A percentile compares a stretch with the other conserved stretches of the same genome.
These are phyloP conservation scores for Begonia masoniana DNA, from an alignment of 306 rosid genomes.

Conservation along the genomic window DNA sequence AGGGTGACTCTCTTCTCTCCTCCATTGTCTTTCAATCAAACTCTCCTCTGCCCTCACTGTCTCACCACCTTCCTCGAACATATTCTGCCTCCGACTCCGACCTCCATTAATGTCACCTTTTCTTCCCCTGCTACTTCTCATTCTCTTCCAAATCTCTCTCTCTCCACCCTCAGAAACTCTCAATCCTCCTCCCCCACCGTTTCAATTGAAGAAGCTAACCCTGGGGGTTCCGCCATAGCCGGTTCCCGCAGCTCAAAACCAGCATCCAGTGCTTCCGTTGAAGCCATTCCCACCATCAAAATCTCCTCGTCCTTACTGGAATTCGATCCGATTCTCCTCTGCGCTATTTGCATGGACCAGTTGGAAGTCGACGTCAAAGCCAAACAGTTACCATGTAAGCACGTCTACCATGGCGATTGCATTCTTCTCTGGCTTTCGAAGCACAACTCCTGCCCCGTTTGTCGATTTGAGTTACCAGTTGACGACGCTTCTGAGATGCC, in stretches of 20 bases:
- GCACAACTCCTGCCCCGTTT: conserved; percentile 52
- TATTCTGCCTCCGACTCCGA: conserved; percentile 9
- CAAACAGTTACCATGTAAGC: conserved; percentile 54
- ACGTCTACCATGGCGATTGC: conserved; percentile 54
- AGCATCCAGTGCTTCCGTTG: conserved; percentile 16
- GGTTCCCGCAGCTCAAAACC: conserved; percentile 1
- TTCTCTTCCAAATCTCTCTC: neutral
- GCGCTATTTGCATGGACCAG: conserved; percentile 56
- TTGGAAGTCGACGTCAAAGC: conserved; percentile 22
- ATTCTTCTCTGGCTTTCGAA: conserved; percentile 57
- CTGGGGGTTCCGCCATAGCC: too few species aligned
- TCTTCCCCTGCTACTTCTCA: conserved; percentile 6
- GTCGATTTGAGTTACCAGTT: conserved; percentile 30
- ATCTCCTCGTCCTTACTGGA: conserved; percentile 27
- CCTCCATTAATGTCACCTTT: conserved; percentile 16
- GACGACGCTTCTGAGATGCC: conserved; percentile 22
- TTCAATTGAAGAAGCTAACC: neutral
- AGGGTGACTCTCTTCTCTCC: conserved; percentile 35
- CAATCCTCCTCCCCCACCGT: neutral
- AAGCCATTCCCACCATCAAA: conserved; percentile 12
- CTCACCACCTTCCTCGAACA: conserved; percentile 49
- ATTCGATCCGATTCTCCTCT: conserved; percentile 20
- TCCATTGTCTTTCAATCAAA: conserved; percentile 1
- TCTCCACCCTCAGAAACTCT: conserved; percentile 19
- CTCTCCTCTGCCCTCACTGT: conserved; percentile 42